Percentiles rank a stretch among this genome's conserved stretches.
phyloP scores from a whole-genome alignment of 306 rosid genomes.

The Vigna radiata region DNA sequence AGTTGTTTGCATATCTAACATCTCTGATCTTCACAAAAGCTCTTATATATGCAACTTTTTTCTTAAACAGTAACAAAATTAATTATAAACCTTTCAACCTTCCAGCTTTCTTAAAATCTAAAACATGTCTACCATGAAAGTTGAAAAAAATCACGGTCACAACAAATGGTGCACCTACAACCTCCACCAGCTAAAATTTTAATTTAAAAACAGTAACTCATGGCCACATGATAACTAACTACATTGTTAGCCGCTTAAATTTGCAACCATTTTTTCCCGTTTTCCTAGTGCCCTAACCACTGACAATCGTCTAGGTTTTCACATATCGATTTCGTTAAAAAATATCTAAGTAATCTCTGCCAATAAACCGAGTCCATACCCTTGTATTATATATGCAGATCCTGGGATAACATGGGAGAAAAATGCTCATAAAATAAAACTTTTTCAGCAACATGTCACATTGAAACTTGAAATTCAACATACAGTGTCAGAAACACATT shows the following conservation, averaged over 20 bases:
- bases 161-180: not conserved
- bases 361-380: not conserved
- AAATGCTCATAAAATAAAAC: not conserved
- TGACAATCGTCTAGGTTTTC: not conserved
- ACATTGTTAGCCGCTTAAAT: not conserved
- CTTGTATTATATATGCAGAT: not conserved
- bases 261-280: not conserved
- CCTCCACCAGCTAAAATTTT: not conserved
- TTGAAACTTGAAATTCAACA: not conserved
- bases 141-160: not conserved
- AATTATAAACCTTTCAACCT: not conserved
- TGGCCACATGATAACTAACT: not conserved
- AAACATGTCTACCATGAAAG: not conserved
- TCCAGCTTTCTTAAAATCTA: not conserved
- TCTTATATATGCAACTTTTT: not conserved
- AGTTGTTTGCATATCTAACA: not conserved
- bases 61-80: not conserved
- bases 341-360: not conserved
- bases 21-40: not conserved
- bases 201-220: not conserved
- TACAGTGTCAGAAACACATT: not conserved
- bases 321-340: not conserved
- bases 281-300: not conserved
- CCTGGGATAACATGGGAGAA: not conserved
- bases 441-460: conserved; percentile 8